A percentile compares a stretch with the other conserved stretches of the same genome.
These are phyloP conservation scores for Fusarium domesticum DNA, from an alignment of 2,329 filamentous ascomycete species.

Conservation along the genomic window DNA sequence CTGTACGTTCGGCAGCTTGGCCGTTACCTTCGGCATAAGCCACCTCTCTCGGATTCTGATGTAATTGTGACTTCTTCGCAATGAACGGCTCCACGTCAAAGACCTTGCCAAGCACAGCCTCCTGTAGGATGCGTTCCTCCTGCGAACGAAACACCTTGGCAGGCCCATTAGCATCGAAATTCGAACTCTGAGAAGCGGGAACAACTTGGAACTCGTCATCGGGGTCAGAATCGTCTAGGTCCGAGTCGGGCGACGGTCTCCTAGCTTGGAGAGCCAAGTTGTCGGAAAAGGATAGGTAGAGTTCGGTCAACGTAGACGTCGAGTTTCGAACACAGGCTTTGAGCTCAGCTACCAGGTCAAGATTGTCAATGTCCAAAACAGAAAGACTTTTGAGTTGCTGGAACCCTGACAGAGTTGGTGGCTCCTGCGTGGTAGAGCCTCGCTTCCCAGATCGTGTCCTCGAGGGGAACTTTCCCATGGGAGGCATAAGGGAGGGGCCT, in stretches of 20 bases:
- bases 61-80: slow-evolving; percentile 35
- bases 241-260: slow-evolving; percentile 37
- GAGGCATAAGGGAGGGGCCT: slow-evolving; percentile 31
- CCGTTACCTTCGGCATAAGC: slow-evolving; percentile 11
- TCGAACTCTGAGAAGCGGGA: slow-evolving; percentile 32
- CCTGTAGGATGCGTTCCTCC: slow-evolving; percentile 54
- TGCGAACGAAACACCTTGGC: slow-evolving; percentile 47
- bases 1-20: slow-evolving; percentile 21
- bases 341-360: slow-evolving; percentile 56
- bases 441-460: slow-evolving; percentile 38
- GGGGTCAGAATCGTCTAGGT: slow-evolving; percentile 49
- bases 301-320: slow-evolving; percentile 49
- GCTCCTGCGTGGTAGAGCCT: slow-evolving; percentile 34
- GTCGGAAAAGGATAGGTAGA: slow-evolving; percentile 59
- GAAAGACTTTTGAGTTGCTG: slow-evolving; percentile 51
- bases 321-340: slow-evolving; percentile 54
- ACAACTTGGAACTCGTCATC: slow-evolving; percentile 54
- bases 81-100: slow-evolving; percentile 48
- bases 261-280: slow-evolving; percentile 44
- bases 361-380: slow-evolving; percentile 58
- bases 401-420: slow-evolving; percentile 57
- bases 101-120: slow-evolving; percentile 50
- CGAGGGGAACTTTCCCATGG: slow-evolving; percentile 35
- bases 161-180: slow-evolving; percentile 40
- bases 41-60: slow-evolving; percentile 22